A percentile compares a stretch with the other conserved stretches of the same genome.
Conservation (phyloP, 192 early-diverging fungal genomes). For the Umbelopsis vinacea region DNA sequence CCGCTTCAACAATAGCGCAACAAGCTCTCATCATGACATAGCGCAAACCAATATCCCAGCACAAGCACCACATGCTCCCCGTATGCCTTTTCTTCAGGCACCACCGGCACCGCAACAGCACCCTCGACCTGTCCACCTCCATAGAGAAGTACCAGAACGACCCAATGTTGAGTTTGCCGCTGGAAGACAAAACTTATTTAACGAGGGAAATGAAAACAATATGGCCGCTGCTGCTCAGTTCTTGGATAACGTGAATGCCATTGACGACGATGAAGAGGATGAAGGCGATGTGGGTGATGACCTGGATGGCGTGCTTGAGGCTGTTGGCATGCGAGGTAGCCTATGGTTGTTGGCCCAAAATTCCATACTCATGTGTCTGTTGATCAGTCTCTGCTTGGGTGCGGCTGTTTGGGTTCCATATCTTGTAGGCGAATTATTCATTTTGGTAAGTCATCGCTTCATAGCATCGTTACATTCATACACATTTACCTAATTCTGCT, state of each 20-base stretch:
- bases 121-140: not conserved
- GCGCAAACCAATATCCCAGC: slow-evolving; percentile 13
- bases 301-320: slow-evolving; percentile 75
- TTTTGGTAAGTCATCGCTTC: slow-evolving; percentile 42
- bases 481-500: not conserved
- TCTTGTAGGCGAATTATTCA: slow-evolving; percentile 55
- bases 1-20: not conserved
- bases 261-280: slow-evolving; percentile 33
- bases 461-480: not conserved
- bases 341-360: slow-evolving; percentile 76
- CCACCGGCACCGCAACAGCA: slow-evolving; percentile 2
- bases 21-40: not conserved
- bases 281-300: slow-evolving; percentile 63
- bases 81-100: slow-evolving; percentile 14
- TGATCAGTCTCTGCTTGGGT: slow-evolving; percentile 73
- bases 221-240: not conserved
- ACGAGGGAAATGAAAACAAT: slow-evolving; percentile 16
- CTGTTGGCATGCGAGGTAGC: slow-evolving; percentile 88
- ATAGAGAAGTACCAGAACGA: slow-evolving; percentile 7
- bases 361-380: slow-evolving; percentile 71
- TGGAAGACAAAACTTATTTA: slow-evolving; percentile 12
- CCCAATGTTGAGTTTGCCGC: not conserved
- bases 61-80: slow-evolving; percentile 7
- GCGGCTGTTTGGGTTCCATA: slow-evolving; percentile 78
- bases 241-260: slow-evolving; percentile 2